Percentiles rank a stretch among this genome's conserved stretches.
Conservation (phyloP, 768 basidiomycete species). For the Amanita molliuscula region DNA sequence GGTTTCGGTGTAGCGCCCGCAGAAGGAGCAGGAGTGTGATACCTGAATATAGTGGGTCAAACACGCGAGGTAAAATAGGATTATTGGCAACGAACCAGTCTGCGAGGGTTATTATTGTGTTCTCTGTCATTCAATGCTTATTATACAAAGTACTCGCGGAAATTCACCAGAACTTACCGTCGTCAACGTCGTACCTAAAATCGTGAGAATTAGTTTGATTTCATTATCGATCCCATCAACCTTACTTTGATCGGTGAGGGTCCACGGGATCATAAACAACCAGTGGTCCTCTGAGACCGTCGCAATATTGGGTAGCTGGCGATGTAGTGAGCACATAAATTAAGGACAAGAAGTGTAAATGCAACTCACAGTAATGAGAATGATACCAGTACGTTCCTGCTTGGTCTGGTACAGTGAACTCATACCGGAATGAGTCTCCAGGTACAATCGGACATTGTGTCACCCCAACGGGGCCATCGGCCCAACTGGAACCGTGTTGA, state of each 20-base stretch:
- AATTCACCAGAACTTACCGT: slow-evolving; percentile 15
- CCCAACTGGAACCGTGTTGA: slow-evolving; percentile 17
- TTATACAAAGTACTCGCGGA: neutral
- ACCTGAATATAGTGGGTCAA: slow-evolving; percentile 13
- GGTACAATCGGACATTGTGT: slow-evolving; percentile 36
- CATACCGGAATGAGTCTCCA: slow-evolving; percentile 28
- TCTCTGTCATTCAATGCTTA: slow-evolving; percentile 12
- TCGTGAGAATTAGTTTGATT: neutral
- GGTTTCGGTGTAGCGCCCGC: slow-evolving; percentile 8
- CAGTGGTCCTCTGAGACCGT: slow-evolving; percentile 27
- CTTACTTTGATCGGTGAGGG: slow-evolving; percentile 21
- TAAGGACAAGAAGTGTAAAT: neutral
- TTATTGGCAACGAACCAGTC: slow-evolving; percentile 23
- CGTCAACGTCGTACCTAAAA: slow-evolving; percentile 16
- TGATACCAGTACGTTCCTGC: slow-evolving; percentile 37
- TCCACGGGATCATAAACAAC: slow-evolving; percentile 29
- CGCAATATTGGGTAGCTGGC: slow-evolving; percentile 35
- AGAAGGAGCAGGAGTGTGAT: slow-evolving; percentile 13
- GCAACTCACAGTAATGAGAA: slow-evolving; percentile 11
- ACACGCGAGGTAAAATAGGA: neutral
- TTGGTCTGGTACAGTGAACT: slow-evolving; percentile 25
- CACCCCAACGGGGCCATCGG: slow-evolving; percentile 20
- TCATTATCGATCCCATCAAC: slow-evolving; percentile 7
- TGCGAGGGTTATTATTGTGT: slow-evolving; percentile 32
- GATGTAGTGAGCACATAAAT: neutral